A percentile compares a stretch with the other conserved stretches of the same genome.
These are phyloP conservation scores for Tetrapisispora iriomotensis DNA, from an alignment of 805 yeast genomes.

Conservation along the genomic window DNA sequence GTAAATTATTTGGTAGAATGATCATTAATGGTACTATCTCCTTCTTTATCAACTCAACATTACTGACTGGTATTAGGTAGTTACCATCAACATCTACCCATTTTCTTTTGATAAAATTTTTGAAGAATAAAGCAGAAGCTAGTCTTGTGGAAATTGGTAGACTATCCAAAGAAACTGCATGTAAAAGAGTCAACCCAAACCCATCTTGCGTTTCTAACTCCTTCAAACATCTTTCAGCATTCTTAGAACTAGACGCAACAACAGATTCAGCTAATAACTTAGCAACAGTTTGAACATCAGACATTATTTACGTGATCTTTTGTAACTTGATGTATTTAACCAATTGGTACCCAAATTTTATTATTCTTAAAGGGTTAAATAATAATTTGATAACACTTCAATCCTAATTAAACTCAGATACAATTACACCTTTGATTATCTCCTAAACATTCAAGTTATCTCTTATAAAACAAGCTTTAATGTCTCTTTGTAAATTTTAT, in stretches of 20 bases:
- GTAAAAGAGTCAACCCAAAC: slow-evolving; percentile 65
- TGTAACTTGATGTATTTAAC: no score
- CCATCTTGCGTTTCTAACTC: slow-evolving; percentile 58
- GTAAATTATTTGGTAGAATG: slow-evolving; percentile 64
- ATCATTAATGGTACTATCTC: slow-evolving; percentile 87
- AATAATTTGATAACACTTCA: no score
- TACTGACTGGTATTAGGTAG: slow-evolving; percentile 49
- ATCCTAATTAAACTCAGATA: no score
- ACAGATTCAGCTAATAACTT: slow-evolving; percentile 53
- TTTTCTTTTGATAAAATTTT: slow-evolving; percentile 70
- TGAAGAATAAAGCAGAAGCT: slow-evolving; percentile 86
- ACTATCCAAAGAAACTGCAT: slow-evolving; percentile 58
- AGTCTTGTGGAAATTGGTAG: slow-evolving; percentile 51
- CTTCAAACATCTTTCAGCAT: slow-evolving; percentile 56
- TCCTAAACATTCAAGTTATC: no score
- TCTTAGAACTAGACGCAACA: slow-evolving; percentile 51
- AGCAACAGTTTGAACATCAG: slow-evolving; percentile 45
- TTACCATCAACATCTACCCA: slow-evolving; percentile 91
- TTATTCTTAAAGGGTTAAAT: no score
- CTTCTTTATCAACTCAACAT: slow-evolving; percentile 56
- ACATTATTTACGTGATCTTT: slow-evolving; percentile 26
- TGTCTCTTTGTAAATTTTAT: no score
- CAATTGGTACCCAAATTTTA: no score
- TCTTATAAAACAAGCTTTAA: no score
- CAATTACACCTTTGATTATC: no score